Percentiles rank a stretch among this genome's conserved stretches.
phyloP scores from a whole-genome alignment of 306 rosid genomes.

The Sindora glabra region DNA sequence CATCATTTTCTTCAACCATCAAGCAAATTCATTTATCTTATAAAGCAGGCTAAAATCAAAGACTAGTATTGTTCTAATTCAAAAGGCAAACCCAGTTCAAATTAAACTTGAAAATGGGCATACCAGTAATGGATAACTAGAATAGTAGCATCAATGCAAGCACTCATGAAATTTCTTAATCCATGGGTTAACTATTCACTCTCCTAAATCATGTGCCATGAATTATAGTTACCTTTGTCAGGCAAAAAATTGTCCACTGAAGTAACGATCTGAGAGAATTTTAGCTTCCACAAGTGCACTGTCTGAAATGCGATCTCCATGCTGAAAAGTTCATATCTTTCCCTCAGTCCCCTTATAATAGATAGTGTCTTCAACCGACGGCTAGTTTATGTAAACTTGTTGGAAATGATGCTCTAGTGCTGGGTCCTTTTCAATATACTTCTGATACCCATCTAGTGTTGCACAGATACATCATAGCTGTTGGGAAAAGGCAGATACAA shows the following conservation, averaged over 20 bases:
- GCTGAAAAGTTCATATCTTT: slow-evolving; percentile 97
- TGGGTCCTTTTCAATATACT: slow-evolving; percentile 96
- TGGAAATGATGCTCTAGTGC: slow-evolving; percentile 97
- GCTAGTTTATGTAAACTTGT: slow-evolving; percentile 95
- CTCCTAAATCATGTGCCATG: background rate
- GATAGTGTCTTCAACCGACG: slow-evolving; percentile 83
- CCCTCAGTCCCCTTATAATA: slow-evolving; percentile 85
- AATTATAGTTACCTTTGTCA: slow-evolving; percentile 75
- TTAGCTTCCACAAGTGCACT: slow-evolving; percentile 97
- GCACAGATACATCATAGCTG: slow-evolving; percentile 95
- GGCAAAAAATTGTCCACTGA: slow-evolving; percentile 96
- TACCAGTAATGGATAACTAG: no score
- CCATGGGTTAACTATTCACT: background rate
- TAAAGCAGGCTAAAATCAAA: background rate
- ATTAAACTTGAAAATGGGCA: background rate
- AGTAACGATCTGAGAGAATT: slow-evolving; percentile 90
- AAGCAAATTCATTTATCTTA: background rate
- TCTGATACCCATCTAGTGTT: slow-evolving; percentile 86
- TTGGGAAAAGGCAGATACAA: no score
- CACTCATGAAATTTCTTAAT: background rate
- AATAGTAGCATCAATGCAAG: background rate
- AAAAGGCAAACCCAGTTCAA: slow-evolving; percentile 1
- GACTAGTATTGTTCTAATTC: background rate
- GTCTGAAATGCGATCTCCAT: slow-evolving; percentile 96
- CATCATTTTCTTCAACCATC: background rate